Conservation (phyloP, 1,284 basidiomycete species). For the Trichosporon faecale region DNA sequence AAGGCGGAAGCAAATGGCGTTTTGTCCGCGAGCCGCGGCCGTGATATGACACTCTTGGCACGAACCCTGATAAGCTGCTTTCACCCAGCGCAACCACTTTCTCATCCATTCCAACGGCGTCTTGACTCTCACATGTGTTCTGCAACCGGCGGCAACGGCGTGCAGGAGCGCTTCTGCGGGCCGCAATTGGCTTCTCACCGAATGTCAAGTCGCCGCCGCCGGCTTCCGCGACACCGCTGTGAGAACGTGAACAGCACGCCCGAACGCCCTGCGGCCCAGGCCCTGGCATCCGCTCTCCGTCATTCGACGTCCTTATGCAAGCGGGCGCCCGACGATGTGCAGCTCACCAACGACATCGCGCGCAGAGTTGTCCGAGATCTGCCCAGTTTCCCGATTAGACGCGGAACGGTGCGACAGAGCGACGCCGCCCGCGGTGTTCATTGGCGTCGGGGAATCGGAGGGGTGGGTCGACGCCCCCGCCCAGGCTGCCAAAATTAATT, state of each 20-base stretch:
- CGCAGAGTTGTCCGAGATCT: background rate
- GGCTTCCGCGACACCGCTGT: background rate
- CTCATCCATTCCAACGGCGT: background rate
- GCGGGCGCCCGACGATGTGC: background rate
- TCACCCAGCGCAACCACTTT: no score
- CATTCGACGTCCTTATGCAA: background rate
- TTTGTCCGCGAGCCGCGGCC: background rate
- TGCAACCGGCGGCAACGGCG: background rate
- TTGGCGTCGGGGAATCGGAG: conserved; percentile 8
- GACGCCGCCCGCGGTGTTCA: background rate
- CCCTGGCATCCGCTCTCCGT: background rate
- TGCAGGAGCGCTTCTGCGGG: background rate
- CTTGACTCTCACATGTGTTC: background rate
- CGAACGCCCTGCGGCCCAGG: background rate
- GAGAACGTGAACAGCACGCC: background rate
- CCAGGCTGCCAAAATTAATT: background rate
- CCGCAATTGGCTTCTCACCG: background rate
- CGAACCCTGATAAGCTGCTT: no score
- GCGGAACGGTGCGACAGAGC: background rate
- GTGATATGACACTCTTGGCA: background rate
- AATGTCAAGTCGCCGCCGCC: background rate
- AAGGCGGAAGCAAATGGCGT: background rate
- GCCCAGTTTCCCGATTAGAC: background rate
- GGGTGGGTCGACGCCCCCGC: background rate
- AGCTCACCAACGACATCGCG: background rate